Conservation (phyloP, 2,329 filamentous ascomycete genomes). For the Lecanicillium sp. region DNA sequence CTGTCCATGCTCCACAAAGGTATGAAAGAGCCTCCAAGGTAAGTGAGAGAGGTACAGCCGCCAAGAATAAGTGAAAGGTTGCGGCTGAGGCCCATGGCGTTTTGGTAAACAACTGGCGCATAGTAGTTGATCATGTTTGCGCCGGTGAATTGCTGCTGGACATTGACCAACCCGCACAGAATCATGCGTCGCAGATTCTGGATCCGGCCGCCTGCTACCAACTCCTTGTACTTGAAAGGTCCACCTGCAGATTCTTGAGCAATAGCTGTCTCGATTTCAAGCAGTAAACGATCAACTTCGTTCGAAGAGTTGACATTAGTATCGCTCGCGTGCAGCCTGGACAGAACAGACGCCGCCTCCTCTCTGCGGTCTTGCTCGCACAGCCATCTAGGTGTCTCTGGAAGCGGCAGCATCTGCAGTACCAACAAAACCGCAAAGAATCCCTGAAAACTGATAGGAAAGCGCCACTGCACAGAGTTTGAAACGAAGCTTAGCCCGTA, state of each 20-base stretch:
- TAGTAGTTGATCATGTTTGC: too few species aligned
- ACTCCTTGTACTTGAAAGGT: slow-evolving; percentile 37
- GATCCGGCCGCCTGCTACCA: slow-evolving; percentile 39
- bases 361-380: slow-evolving; percentile 28
- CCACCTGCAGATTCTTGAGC: slow-evolving; percentile 18
- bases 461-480: slow-evolving; percentile 28
- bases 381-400: slow-evolving; percentile 36
- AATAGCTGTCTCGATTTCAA: too few species aligned
- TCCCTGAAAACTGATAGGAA: slow-evolving; percentile 33
- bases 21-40: too few species aligned
- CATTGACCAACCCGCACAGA: slow-evolving; percentile 45
- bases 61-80: too few species aligned
- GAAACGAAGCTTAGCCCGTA: slow-evolving; percentile 27
- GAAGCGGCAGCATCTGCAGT: slow-evolving; percentile 27
- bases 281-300: slow-evolving; percentile 22
- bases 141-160: too few species aligned
- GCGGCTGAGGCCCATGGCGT: too few species aligned
- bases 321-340: slow-evolving; percentile 23
- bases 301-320: slow-evolving; percentile 19
- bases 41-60: too few species aligned
- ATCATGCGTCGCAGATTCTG: slow-evolving; percentile 34
- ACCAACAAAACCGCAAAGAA: slow-evolving; percentile 31
- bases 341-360: slow-evolving; percentile 27
- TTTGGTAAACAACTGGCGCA: too few species aligned
- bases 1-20: too few species aligned